Evolutionary conservation across 805 yeast species (phyloP).

Genomic region (Starmerella bacillaris): DNA sequence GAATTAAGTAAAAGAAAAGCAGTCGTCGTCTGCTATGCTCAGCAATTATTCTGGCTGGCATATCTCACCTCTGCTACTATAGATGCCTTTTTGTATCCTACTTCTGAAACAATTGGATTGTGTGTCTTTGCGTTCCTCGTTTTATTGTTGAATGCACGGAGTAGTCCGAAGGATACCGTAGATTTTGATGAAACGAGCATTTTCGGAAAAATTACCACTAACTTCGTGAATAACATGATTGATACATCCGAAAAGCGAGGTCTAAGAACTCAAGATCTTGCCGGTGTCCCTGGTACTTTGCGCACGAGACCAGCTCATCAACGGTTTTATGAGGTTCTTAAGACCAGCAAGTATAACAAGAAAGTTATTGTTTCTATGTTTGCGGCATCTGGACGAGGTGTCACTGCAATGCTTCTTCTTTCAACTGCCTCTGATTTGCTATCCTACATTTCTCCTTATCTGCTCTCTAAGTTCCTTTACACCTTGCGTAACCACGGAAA

Average conservation of each 20-base stretch:
- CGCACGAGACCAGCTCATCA: constrained; percentile 2
- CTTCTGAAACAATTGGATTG: too few species aligned
- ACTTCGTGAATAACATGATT: constrained; percentile 7
- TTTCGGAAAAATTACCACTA: constrained; percentile 6
- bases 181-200: constrained; percentile 9
- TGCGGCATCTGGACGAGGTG: neutral
- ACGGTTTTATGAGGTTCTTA: constrained; percentile 1
- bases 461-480: constrained; percentile 9
- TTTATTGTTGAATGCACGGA: neutral
- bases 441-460: constrained; percentile 10
- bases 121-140: too few species aligned
- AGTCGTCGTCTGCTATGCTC: too few species aligned
- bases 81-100: too few species aligned
- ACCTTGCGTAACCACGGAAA: constrained; percentile 1
- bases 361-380: constrained; percentile 6
- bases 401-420: constrained; percentile 1
- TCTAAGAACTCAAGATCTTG: constrained; percentile 8
- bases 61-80: too few species aligned
- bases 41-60: too few species aligned
- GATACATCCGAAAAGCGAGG: constrained; percentile 2
- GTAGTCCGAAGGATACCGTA: constrained; percentile 3
- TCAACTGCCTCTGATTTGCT: constrained; percentile 5
- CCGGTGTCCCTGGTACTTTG: constrained; percentile 6
- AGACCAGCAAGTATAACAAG: neutral
- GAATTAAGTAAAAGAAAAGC: too few species aligned